Base-by-base conservation (phyloP, 2,329 filamentous ascomycete genomes). In the Bipolaris oryzae region DNA sequence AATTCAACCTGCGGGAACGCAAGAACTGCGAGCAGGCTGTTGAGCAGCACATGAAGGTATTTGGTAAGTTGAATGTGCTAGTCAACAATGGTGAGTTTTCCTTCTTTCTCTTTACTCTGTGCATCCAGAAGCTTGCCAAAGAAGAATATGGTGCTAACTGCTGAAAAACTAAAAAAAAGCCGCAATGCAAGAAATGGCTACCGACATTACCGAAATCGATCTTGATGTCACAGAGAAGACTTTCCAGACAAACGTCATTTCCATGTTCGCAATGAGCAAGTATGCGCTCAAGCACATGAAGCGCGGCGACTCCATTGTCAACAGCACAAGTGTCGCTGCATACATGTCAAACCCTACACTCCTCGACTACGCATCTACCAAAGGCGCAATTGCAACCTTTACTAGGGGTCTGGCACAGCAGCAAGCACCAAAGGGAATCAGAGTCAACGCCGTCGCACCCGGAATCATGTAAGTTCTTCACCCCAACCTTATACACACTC, bases 291-390 rank as follows among this genome's bases (percentile, higher is more conserved):
- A 85, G 1, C 87, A 91, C 75, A 89, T 94, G 85, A 83, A 85
- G 66, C 74, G 76, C 23, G 90, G 90, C 34, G 82, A 85, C 58
- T 86, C 85, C 21, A 91, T 94, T 70, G 90, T 94, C 80, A 93
- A 92, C 78, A 91, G 89, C 71, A 86, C 89, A 35, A 91, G 88
- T 13, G 87, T 93, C 69, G 92, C 92, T 70, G 88, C 87, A 21
- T 93, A 92, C 76, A 84, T 91, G 59, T 89, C 89, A 34, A 87
- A 89, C 1, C 87, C 87, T 0, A 89, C 92, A 67, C 82, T 92
- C 1, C 83, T 93, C 34, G 90, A 93, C 75, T 93, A 93, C 77
- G 91, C 89, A 0, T 86, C 87, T 1, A 90, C 87, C 20, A 90
- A 90, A 70, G 89, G 89, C 28, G 89, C 89, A 39, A 88, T 93